Conservation (phyloP, 441 rosid genomes). For the Daphne laureola region DNA sequence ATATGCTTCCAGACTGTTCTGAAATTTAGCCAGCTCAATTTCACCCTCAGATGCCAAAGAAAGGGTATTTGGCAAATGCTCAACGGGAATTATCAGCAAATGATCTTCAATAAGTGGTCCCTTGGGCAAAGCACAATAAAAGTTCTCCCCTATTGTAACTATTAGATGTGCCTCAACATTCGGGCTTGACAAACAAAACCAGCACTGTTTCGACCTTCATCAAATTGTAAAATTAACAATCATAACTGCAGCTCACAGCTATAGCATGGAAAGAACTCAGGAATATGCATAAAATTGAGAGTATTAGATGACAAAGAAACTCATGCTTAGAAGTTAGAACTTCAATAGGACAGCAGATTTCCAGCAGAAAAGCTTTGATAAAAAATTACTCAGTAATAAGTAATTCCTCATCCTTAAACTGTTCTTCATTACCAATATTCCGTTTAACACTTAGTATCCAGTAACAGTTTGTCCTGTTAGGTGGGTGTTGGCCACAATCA, state of each 20-base stretch:
- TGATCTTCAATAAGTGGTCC: slow-evolving; percentile 83
- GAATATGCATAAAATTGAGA: slow-evolving; percentile 1
- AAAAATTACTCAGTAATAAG: too few relatives aligned
- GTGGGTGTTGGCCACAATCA: too few relatives aligned
- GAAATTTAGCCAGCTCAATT: slow-evolving; percentile 56
- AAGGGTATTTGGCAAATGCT: slow-evolving; percentile 74
- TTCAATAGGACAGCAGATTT: not conserved
- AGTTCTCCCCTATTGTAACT: slow-evolving; percentile 66
- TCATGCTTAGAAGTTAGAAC: not conserved
- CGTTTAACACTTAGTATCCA: too few relatives aligned
- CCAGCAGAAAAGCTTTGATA: slow-evolving; percentile 1
- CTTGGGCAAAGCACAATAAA: slow-evolving; percentile 83
- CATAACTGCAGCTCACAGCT: slow-evolving; percentile 15
- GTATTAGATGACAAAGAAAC: slow-evolving; percentile 6
- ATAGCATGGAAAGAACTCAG: not conserved
- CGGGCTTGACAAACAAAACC: slow-evolving; percentile 95
- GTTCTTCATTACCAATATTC: too few relatives aligned
- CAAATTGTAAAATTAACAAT: slow-evolving; percentile 17
- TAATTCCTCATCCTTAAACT: too few relatives aligned
- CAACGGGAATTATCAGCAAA: slow-evolving; percentile 64
- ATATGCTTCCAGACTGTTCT: slow-evolving; percentile 50
- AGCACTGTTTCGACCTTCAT: slow-evolving; percentile 79
- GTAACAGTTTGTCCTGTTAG: too few relatives aligned
- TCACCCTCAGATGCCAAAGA: slow-evolving; percentile 45
- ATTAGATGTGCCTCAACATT: slow-evolving; percentile 75